Evolutionary conservation across 2,329 filamentous ascomycete species (phyloP).

Genomic region (Pestalotiopsis fici): DNA sequence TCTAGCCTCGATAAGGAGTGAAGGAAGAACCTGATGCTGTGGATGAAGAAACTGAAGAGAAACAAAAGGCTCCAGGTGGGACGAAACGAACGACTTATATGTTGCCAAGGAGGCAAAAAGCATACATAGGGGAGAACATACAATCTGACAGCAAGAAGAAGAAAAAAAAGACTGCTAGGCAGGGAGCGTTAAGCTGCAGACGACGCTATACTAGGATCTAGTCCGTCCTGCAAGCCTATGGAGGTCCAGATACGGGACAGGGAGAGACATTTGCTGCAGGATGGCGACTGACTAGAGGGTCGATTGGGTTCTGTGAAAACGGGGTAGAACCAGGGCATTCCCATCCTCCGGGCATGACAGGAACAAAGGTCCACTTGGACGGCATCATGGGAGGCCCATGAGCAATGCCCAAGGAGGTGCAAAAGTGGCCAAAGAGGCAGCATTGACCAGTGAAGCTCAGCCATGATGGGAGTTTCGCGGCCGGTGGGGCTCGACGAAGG

Average conservation of each 20-base stretch:
- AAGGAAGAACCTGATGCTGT: constrained; percentile 33
- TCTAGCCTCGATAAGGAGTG: constrained; percentile 37
- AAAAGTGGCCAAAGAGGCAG: neutral
- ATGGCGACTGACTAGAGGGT: constrained; percentile 27
- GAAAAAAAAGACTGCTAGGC: too few relatives aligned
- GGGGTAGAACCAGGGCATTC: constrained; percentile 30
- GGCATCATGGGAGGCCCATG: constrained; percentile 12
- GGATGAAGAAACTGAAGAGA: constrained; percentile 29
- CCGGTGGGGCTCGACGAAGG: constrained; percentile 33
- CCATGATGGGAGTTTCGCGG: constrained; percentile 39
- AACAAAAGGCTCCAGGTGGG: constrained; percentile 35
- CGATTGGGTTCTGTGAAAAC: constrained; percentile 36
- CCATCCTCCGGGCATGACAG: neutral
- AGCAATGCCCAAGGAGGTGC: constrained; percentile 14
- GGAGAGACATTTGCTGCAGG: constrained; percentile 30
- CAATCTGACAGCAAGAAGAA: constrained; percentile 5
- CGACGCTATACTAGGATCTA: constrained; percentile 13
- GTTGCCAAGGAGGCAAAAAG: constrained; percentile 20
- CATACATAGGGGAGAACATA: constrained; percentile 14
- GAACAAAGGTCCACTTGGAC: constrained; percentile 12
- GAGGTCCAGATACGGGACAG: constrained; percentile 22
- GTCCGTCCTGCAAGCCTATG: constrained; percentile 22
- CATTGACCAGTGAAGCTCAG: constrained; percentile 34
- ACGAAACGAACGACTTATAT: constrained; percentile 29
- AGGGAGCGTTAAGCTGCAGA: constrained; percentile 13